Evolutionary conservation across 2,329 filamentous ascomycete genomes (phyloP), one percentile per base, ranked within the genome.

Genomic region (Fusarium nematophilum): DNA sequence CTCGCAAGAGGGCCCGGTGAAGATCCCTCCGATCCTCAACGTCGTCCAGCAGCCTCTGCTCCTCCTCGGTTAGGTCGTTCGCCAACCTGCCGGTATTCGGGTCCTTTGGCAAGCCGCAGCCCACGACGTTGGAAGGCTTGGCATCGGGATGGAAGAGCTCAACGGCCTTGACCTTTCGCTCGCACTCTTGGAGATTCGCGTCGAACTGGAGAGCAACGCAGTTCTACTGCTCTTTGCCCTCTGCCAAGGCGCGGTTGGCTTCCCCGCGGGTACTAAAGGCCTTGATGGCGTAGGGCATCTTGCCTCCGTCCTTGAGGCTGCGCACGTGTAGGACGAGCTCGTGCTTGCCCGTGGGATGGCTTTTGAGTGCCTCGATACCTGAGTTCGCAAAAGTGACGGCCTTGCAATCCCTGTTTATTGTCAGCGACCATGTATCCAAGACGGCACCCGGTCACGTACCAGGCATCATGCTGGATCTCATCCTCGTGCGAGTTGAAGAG

Each of bases 1-100:
- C 59, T 10, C 53, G 49, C 17, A 62, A 15, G 2, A 65, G 40
- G 10, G 46, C 46, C 21, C 56, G 47, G n/a, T 59, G 53, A 4
- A 57, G 39, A 15, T 27, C 36, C 53, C 46, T 51, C 7, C 31
- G 17, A 9, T 51, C 37, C 6, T 38, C 10, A 6, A 53, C 40
- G 14, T 40, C 8, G 7, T 15, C 21, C 11, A 42, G 14, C 21
- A 40, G 9, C 27, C 37, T 6, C 10, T n/a, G 37, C 6, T 27
- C 21, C 13, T 17, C 37, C 4, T 40, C 37, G 11, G 15, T n/a
- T n/a, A n/a, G n/a, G n/a, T n/a, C n/a, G n/a, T n/a, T n/a, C n/a
- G n/a, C n/a, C n/a, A n/a, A n/a, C n/a, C n/a, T n/a, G n/a, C n/a
- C n/a, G n/a, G n/a, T n/a, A n/a, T n/a, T n/a, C n/a, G n/a, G 23